Evolutionary conservation across 768 basidiomycete species (phyloP), one percentile per base, ranked within the genome.

Genomic region (Leccinum imitatum): DNA sequence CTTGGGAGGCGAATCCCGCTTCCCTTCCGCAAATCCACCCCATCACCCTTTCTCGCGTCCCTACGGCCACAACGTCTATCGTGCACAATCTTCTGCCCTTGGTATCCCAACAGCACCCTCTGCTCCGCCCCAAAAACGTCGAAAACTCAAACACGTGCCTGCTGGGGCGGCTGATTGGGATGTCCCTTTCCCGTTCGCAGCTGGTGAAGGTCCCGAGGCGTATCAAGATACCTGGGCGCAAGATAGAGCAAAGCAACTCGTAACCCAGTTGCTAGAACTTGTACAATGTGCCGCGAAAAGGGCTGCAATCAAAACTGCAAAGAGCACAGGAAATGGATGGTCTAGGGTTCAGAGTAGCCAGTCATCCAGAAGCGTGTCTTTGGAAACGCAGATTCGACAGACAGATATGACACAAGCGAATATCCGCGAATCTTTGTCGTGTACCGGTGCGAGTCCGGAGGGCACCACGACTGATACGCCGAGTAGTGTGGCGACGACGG

Each of bases 111-210:
- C 53, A 35, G 50, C 51, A 13, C 17, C 46, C 27, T 17, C n/a
- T 30, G 13, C 48, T 19, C 69, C 78, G 8, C 67, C 78, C 6
- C 51, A 65, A 19, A 91, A 90, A 73, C 85, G 83, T 61, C 81
- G 89, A 30, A 89, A 82, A 64, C 75, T 91, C 14, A 79, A 78
- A 58, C 74, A 77, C 9, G 89, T 93, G 14, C 91, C 91, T 35
- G 91, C 91, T 21, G 91, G 91, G 11, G 91, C 91, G 1, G 79
- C 72, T 1, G 89, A 91, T 67, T 93, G 91, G 91, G 89, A 91
- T 64, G 82, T 92, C 0, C 91, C 91, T 0, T 92, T 86, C 70
- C 91, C 91, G 6, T 92, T 92, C 63, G 69, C 73, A 71, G 44
- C 79, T 52, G 91, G 89, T 30, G 87, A 93, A 64, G 91, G 87